These are phyloP conservation scores for Xerophyta viscosa DNA, from an alignment of 106 monocot species.

Conservation along the genomic window DNA sequence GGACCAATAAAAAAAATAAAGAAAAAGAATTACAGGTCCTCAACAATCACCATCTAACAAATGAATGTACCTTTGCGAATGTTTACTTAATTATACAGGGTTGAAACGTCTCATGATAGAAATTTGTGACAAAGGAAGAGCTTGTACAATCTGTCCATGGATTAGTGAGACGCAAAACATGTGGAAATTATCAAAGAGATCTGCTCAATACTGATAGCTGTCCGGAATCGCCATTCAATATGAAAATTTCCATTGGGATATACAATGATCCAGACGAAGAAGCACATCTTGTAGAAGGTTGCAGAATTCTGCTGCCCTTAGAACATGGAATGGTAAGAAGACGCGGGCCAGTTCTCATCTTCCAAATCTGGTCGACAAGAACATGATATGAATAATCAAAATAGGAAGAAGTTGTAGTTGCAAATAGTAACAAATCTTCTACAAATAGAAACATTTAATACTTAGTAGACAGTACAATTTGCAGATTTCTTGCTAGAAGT, in stretches of 20 bases:
- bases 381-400: not conserved
- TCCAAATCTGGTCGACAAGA: constrained; percentile 80
- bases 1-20: too few species aligned
- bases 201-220: constrained; percentile 71
- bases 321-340: constrained; percentile 73
- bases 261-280: constrained; percentile 42
- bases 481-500: too few species aligned
- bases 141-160: too few species aligned
- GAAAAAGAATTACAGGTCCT: too few species aligned
- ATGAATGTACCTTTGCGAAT: not conserved
- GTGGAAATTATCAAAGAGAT: constrained; percentile 35
- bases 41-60: too few species aligned
- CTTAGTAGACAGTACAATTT: too few species aligned
- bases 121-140: too few species aligned
- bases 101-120: too few species aligned
- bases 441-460: too few species aligned
- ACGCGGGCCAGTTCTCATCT: constrained; percentile 90
- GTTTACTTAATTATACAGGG: too few species aligned
- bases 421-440: not conserved
- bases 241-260: constrained; percentile 71
- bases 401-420: not conserved
- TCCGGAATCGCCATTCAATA: constrained; percentile 91
- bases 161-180: too few species aligned
- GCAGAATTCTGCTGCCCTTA: constrained; percentile 88
- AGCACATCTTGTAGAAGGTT: constrained; percentile 55